phyloP scores from a whole-genome alignment of 2,329 filamentous ascomycete genomes.

The Fonsecaea pedrosoi region DNA sequence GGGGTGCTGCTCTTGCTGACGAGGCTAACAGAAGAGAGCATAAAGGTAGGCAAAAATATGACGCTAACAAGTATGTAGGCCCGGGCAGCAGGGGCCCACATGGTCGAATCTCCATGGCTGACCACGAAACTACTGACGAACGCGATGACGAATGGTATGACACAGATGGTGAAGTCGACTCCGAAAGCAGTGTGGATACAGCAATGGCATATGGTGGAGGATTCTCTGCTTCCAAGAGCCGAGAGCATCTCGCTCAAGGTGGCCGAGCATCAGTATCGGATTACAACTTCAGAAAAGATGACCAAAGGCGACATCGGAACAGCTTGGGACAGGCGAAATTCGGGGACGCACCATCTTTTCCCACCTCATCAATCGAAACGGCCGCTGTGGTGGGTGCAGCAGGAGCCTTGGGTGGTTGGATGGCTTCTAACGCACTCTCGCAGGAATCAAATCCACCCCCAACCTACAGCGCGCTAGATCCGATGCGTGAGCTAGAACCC shows the following conservation, averaged over 20 bases:
- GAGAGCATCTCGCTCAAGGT: constrained; percentile 61
- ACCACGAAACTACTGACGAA: constrained; percentile 31
- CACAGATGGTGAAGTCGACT: constrained; percentile 61
- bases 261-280: constrained; percentile 51
- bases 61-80: constrained; percentile 35
- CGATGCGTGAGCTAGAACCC: constrained; percentile 63
- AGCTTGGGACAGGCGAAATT: not conserved
- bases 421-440: constrained; percentile 37
- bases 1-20: constrained; percentile 55
- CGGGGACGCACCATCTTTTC: constrained; percentile 19
- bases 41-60: constrained; percentile 33
- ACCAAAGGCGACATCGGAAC: constrained; percentile 6
- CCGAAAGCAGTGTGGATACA: constrained; percentile 60
- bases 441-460: constrained; percentile 16
- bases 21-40: constrained; percentile 41
- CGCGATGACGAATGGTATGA: constrained; percentile 67
- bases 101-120: constrained; percentile 21
- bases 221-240: constrained; percentile 51
- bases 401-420: constrained; percentile 51
- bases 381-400: constrained; percentile 52
- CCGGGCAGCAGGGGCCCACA: constrained; percentile 6
- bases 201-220: constrained; percentile 67
- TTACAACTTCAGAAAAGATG: constrained; percentile 37
- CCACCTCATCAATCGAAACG: constrained; percentile 40
- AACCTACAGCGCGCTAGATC: constrained; percentile 52